These are phyloP conservation scores for Sporopachydermia quercuum DNA, from an alignment of 805 yeast species.

Conservation along the genomic window DNA sequence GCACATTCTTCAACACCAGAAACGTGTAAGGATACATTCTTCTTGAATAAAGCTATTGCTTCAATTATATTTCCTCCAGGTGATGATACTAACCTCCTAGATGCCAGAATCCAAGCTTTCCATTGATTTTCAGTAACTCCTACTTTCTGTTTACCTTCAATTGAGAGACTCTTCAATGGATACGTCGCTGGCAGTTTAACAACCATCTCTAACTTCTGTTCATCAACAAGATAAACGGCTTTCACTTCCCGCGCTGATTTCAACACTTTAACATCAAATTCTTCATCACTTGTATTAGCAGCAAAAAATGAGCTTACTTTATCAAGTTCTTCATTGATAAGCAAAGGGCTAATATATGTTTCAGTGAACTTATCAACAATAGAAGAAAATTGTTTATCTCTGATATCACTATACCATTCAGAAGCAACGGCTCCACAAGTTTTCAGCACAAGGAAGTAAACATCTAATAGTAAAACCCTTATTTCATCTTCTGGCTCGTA, in stretches of 20 bases:
- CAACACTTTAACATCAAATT: conserved; percentile 44
- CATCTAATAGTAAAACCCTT: conserved; percentile 28
- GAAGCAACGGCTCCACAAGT: conserved; percentile 43
- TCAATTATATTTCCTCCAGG: conserved; percentile 37
- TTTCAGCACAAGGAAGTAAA: conserved; percentile 34
- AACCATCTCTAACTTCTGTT: conserved; percentile 69
- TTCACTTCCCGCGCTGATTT: conserved; percentile 50
- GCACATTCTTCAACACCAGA: conserved; percentile 96
- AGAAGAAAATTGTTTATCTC: conserved; percentile 49
- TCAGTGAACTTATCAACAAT: conserved; percentile 49
- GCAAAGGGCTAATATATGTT: conserved; percentile 44
- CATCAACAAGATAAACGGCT: conserved; percentile 68
- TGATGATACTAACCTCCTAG: conserved; percentile 66
- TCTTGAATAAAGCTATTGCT: conserved; percentile 51
- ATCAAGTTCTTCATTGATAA: conserved; percentile 43
- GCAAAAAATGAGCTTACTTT: conserved; percentile 23
- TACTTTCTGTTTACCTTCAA: conserved; percentile 62
- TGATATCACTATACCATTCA: conserved; percentile 55
- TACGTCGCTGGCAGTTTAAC: conserved; percentile 59
- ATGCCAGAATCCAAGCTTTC: conserved; percentile 90
- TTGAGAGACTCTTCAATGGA: conserved; percentile 63
- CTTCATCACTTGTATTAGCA: conserved; percentile 22
- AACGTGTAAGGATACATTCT: conserved; percentile 71
- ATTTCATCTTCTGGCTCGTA: conserved; percentile 20
- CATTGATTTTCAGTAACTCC: conserved; percentile 89